Evolutionary conservation across 768 basidiomycete species (phyloP).

Genomic region (Tricholoma saponaceum): DNA sequence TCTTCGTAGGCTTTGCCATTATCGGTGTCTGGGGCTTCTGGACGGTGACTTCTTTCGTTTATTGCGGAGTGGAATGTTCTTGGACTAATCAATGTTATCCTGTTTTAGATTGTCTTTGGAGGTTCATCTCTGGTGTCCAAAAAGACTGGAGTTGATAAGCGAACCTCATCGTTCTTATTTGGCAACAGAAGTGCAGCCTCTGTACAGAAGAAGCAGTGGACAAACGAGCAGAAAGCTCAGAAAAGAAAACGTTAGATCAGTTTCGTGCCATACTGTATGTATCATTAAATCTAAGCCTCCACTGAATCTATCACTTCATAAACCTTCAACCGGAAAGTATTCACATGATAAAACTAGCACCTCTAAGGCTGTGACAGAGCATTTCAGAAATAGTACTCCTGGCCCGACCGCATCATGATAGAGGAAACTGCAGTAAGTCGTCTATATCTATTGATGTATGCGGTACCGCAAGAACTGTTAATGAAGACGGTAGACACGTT

Average conservation of each 20-base stretch:
- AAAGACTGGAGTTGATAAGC: slow-evolving; percentile 79
- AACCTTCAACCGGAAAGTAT: too few species aligned
- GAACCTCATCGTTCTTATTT: slow-evolving; percentile 76
- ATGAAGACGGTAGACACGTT: too few species aligned
- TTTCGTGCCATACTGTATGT: neutral
- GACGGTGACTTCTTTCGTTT: slow-evolving; percentile 46
- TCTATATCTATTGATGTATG: too few species aligned
- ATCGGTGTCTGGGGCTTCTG: slow-evolving; percentile 69
- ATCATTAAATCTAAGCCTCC: too few species aligned
- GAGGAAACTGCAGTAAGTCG: too few species aligned
- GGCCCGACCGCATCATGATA: too few species aligned
- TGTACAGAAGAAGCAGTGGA: slow-evolving; percentile 55
- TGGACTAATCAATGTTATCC: neutral
- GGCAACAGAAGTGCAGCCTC: slow-evolving; percentile 69
- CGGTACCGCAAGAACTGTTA: too few species aligned
- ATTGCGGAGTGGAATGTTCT: slow-evolving; percentile 1
- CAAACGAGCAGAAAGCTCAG: slow-evolving; percentile 29
- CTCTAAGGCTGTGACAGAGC: too few species aligned
- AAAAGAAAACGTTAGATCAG: neutral
- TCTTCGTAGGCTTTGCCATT: slow-evolving; percentile 44
- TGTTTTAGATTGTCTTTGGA: slow-evolving; percentile 54
- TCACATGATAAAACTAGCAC: too few species aligned
- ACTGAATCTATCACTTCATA: too few species aligned
- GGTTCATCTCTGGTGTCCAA: slow-evolving; percentile 53
- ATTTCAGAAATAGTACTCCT: too few species aligned